These are phyloP conservation scores for Endotrypanum monterogeii DNA, from an alignment of 208 protist genomes.

Conservation along the genomic window DNA sequence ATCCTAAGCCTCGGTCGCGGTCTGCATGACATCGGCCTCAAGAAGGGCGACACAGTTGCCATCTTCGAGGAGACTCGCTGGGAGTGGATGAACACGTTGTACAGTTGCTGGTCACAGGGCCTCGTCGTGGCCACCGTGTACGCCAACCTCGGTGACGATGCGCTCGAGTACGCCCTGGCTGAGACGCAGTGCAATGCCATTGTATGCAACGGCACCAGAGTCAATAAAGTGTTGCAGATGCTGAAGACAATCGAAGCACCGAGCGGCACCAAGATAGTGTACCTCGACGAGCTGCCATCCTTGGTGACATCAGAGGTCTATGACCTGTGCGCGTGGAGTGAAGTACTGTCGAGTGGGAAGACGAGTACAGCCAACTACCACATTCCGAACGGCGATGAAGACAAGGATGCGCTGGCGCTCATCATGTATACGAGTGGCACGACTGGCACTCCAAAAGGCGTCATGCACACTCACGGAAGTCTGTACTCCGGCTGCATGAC, in stretches of 20 bases:
- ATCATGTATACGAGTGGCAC: slow-evolving; percentile 94
- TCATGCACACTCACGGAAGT: slow-evolving; percentile 81
- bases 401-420: slow-evolving; percentile 57
- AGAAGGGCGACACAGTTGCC: slow-evolving; percentile 46
- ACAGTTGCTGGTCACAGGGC: slow-evolving; percentile 64
- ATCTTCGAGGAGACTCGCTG: slow-evolving; percentile 88
- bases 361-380: slow-evolving; percentile 25
- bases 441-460: slow-evolving; percentile 90
- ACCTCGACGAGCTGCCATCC: slow-evolving; percentile 55
- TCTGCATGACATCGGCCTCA: slow-evolving; percentile 56
- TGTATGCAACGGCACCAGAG: slow-evolving; percentile 66
- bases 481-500: slow-evolving; percentile 62
- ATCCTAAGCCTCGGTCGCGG: slow-evolving; percentile 58
- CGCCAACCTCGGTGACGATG: slow-evolving; percentile 83
- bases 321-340: slow-evolving; percentile 49
- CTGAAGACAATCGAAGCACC: slow-evolving; percentile 29
- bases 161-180: slow-evolving; percentile 71
- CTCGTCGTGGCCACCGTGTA: slow-evolving; percentile 81
- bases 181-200: slow-evolving; percentile 73
- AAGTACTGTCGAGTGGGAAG: slow-evolving; percentile 58
- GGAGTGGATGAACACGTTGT: slow-evolving; percentile 76
- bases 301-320: slow-evolving; percentile 35
- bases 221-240: slow-evolving; percentile 56
- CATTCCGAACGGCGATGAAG: slow-evolving; percentile 34
- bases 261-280: slow-evolving; percentile 50